Percentiles rank a stretch among this genome's conserved stretches.
Conservation (phyloP, 345 rosid species). For the Melaleuca alternifolia region DNA sequence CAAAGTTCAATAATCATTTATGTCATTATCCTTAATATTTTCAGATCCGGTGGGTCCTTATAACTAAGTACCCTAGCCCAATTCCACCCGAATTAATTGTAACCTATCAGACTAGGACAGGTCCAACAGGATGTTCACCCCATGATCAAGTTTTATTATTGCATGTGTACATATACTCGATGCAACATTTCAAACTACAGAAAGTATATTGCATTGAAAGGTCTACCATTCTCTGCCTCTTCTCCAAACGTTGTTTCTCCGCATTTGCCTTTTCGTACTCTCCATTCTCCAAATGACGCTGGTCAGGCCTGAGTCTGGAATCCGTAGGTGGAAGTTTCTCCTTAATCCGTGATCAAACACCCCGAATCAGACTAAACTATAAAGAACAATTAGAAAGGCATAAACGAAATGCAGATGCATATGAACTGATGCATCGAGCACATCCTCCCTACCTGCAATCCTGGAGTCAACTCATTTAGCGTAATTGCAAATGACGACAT, state of each 20-base stretch:
- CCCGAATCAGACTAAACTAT: slow-evolving; percentile 42
- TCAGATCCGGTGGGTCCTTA: neutral
- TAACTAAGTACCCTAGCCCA: neutral
- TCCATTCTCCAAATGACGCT: slow-evolving; percentile 91
- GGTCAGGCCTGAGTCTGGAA: slow-evolving; percentile 96
- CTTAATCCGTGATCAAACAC: slow-evolving; percentile 72
- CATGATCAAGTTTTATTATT: neutral
- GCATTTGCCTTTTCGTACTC: slow-evolving; percentile 91
- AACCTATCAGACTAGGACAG: neutral
- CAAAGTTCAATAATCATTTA: too few species aligned
- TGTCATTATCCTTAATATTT: neutral
- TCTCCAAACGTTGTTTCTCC: slow-evolving; percentile 88
- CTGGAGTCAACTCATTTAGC: slow-evolving; percentile 85
- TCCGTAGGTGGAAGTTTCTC: slow-evolving; percentile 97
- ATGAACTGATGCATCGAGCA: slow-evolving; percentile 8
- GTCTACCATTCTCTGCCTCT: slow-evolving; percentile 88
- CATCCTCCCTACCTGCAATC: slow-evolving; percentile 67
- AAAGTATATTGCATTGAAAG: neutral
- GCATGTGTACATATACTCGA: neutral
- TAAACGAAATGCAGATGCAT: slow-evolving; percentile 1
- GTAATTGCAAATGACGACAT: slow-evolving; percentile 90
- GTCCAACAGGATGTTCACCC: neutral
- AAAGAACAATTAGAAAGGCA: slow-evolving; percentile 35
- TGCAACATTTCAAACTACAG: neutral
- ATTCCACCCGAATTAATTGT: neutral